A percentile compares a stretch with the other conserved stretches of the same genome.
Conservation (phyloP, 2,329 filamentous ascomycete species). For the Claviceps monticola region DNA sequence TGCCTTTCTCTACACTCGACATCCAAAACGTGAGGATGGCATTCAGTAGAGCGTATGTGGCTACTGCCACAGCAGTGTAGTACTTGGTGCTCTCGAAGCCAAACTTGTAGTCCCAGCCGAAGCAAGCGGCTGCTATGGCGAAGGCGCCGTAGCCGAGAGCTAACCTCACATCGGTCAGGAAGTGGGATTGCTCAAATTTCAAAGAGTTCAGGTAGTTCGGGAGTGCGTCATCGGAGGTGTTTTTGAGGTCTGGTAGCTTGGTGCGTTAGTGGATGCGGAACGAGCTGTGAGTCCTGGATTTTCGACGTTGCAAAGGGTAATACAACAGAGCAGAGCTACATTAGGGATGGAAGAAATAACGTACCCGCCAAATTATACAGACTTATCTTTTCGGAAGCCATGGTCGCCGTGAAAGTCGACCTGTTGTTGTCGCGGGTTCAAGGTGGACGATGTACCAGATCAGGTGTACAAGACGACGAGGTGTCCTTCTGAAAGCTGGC, state of each 20-base stretch:
- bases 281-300: neutral
- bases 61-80: conserved; percentile 68
- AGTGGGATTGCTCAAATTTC: conserved; percentile 70
- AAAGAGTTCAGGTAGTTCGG: conserved; percentile 85
- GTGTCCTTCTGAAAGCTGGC: conserved; percentile 1
- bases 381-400: conserved; percentile 41
- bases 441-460: neutral
- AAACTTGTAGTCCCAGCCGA: conserved; percentile 81
- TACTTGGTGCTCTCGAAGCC: conserved; percentile 79
- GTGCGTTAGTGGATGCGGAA: neutral
- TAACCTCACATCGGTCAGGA: conserved; percentile 69
- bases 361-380: conserved; percentile 55
- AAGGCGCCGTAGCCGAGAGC: conserved; percentile 74
- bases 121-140: conserved; percentile 64
- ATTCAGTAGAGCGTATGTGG: conserved; percentile 68
- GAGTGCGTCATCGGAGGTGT: conserved; percentile 89
- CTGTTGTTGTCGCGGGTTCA: neutral
- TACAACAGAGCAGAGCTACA: neutral
- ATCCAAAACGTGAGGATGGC: conserved; percentile 71
- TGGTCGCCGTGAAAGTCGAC: conserved; percentile 8
- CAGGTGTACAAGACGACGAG: neutral
- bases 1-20: conserved; percentile 65
- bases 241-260: conserved; percentile 65
- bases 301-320: neutral
- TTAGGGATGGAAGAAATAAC: neutral